Base-by-base conservation (phyloP, 176 grass and related monocot genomes). In the Triticum timopheevii region DNA sequence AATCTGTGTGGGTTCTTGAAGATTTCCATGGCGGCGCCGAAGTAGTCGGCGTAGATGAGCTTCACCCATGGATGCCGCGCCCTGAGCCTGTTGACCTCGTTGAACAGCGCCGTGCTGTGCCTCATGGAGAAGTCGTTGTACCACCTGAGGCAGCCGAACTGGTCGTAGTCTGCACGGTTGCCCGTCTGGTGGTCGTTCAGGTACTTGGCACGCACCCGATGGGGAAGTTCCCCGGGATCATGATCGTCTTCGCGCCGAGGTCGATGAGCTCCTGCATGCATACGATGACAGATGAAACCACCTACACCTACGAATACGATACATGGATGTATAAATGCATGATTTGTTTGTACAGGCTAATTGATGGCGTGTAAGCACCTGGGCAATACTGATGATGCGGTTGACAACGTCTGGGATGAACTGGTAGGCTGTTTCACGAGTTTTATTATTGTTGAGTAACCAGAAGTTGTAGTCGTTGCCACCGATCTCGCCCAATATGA, bases 391-490 rank as follows among this genome's bases (percentile, higher is more conserved):
- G 75, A 54, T 70, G 28, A 95, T 95, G 36, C 22, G 35, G 22
- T n/a, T 73, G 76, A 90, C 65, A 16, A 92, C 74, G 23, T 85
- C 67, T 9, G 90, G 93, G 81, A 90, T 85, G 86, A 91, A 86
- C 13, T 84, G 56, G 65, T 24, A 31, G 4, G 86, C 66, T 72
- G 45, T 1, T 6, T 95, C 67, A 30, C 90, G 87, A 23, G 93
- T 87, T 31, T 12, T 34, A 2, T 17, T 52, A 6, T 17, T 52
- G 15, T 3, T 1, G 7, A 16, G 1, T 27, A 94, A 78, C 78
- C 84, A 86, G 50, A 76, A 91, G 76, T 94, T 92, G 82, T 94
- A 94, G 40, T 94, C 90, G 31, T 94, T 92, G 47, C 93, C 93
- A 16, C 93, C 90, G 23, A 94, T 94, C 70, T 86, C 90, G 22